phyloP scores from a whole-genome alignment of 306 rosid species.

The Cicer arietinum region DNA sequence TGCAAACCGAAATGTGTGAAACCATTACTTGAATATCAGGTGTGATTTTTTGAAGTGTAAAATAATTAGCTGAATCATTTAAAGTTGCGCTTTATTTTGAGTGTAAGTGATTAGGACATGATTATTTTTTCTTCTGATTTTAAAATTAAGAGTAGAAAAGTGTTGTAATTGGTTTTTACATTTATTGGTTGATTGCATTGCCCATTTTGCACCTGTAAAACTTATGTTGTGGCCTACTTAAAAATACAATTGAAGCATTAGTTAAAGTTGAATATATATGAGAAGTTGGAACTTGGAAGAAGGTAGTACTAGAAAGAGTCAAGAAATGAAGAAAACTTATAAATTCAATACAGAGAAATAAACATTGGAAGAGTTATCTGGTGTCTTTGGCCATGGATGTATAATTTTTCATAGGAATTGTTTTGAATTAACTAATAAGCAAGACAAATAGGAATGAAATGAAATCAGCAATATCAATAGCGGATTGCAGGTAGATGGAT shows the following conservation, averaged over 20 bases:
- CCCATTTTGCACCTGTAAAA: not conserved
- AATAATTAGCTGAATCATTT: conserved; percentile 12
- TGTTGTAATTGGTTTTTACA: conserved; percentile 12
- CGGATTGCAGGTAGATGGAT: not conserved
- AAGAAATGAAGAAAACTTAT: conserved; percentile 17
- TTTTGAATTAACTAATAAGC: conserved; percentile 21
- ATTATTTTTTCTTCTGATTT: not conserved
- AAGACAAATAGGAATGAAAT: not conserved
- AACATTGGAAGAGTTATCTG: conserved; percentile 16
- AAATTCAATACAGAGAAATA: not conserved
- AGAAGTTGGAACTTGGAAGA: not conserved
- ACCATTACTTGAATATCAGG: conserved; percentile 85
- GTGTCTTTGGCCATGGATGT: not conserved
- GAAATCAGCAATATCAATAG: too few species aligned
- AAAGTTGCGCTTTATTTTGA: conserved; percentile 9
- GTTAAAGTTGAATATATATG: not conserved
- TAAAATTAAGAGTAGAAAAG: not conserved
- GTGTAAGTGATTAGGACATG: conserved; percentile 9
- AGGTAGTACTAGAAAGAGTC: not conserved
- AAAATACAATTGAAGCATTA: conserved; percentile 10
- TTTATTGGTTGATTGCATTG: not conserved
- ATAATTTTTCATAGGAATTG: not conserved
- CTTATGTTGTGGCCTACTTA: not conserved
- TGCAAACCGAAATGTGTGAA: conserved; percentile 99
- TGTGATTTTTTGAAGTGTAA: conserved; percentile 31